A percentile compares a stretch with the other conserved stretches of the same genome.
Evolutionary conservation across 2,329 filamentous ascomycete species (phyloP).

Genomic region (Dactylellina leptospora): DNA sequence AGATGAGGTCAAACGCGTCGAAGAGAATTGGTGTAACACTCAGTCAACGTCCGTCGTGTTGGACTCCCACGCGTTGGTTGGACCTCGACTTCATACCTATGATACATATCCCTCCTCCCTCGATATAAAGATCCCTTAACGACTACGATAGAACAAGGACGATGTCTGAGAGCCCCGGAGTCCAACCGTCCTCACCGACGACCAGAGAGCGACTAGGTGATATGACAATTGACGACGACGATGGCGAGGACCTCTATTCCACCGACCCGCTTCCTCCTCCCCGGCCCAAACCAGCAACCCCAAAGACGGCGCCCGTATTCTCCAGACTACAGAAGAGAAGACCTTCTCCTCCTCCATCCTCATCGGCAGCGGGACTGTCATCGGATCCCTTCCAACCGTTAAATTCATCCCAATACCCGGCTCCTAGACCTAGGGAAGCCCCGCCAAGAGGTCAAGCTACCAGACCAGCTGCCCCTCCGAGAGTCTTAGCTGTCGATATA

Average conservation of each 20-base stretch:
- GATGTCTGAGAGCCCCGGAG: conserved; percentile 39
- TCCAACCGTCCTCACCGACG: conserved; percentile 34
- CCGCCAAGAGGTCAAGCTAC: conserved; percentile 34
- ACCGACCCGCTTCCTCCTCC: conserved; percentile 39
- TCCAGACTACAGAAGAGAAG: conserved; percentile 52
- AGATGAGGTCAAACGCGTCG: conserved; percentile 22
- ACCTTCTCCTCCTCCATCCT: conserved; percentile 59
- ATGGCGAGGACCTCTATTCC: conserved; percentile 36
- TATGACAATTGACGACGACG: conserved; percentile 46
- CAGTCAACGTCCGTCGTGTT: no score
- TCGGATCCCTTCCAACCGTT: conserved; percentile 45
- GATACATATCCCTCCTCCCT: no score
- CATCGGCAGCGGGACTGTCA: conserved; percentile 59
- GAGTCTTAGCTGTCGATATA: conserved; percentile 84
- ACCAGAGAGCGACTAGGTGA: conserved; percentile 29
- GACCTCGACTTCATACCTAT: no score
- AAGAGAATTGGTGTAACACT: no score
- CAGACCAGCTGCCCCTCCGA: conserved; percentile 56
- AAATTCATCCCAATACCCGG: conserved; percentile 48
- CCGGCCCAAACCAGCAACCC: conserved; percentile 20
- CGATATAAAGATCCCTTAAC: no score
- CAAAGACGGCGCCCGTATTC: conserved; percentile 45
- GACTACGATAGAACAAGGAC: background rate
- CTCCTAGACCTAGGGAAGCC: conserved; percentile 38
- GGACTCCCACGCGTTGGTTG: no score